These are phyloP conservation scores for Kuraishia hungarica DNA, from an alignment of 805 yeast genomes.

Conservation along the genomic window DNA sequence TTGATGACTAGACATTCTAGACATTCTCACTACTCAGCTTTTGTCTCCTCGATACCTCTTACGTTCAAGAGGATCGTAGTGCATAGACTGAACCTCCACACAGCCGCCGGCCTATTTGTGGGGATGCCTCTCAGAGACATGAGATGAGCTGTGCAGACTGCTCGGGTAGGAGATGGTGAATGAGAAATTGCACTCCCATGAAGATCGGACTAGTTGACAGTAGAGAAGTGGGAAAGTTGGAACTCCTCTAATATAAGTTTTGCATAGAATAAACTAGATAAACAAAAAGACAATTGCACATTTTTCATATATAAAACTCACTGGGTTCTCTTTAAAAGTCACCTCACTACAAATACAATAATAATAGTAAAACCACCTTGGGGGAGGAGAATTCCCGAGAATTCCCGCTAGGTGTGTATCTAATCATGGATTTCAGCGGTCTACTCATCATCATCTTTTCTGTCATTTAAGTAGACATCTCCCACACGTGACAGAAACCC, in stretches of 20 bases:
- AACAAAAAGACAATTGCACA: not conserved
- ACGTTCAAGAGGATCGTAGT: too few relatives aligned
- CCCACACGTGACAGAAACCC: slow-evolving; percentile 49
- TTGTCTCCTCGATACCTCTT: too few relatives aligned
- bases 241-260: too few relatives aligned
- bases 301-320: not conserved
- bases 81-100: not conserved
- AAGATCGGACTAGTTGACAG: too few relatives aligned
- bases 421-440: not conserved
- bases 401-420: not conserved
- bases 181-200: too few relatives aligned
- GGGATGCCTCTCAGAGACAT: not conserved
- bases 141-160: not conserved
- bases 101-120: not conserved
- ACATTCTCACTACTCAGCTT: too few relatives aligned
- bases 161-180: not conserved
- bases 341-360: not conserved
- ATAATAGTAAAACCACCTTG: too few relatives aligned
- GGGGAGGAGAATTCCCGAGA: too few relatives aligned
- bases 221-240: too few relatives aligned
- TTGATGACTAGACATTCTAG: too few relatives aligned
- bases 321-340: not conserved
- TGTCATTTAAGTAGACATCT: slow-evolving; percentile 21
- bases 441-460: not conserved
- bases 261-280: too few relatives aligned